Base-by-base conservation (phyloP, 1,284 basidiomycete species). In the Microbotryomycetes sp. region DNA sequence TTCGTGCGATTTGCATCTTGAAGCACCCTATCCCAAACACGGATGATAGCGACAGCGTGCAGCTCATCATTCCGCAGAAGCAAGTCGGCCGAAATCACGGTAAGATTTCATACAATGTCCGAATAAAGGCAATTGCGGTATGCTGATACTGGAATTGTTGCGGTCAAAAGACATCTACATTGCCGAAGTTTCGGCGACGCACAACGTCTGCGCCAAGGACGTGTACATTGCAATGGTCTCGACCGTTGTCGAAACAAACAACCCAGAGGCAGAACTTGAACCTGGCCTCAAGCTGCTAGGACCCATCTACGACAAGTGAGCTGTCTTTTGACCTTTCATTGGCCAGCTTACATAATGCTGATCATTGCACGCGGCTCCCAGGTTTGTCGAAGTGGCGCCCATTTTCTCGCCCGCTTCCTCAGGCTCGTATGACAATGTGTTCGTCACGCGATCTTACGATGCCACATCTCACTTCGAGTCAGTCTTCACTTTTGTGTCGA, bases 11-110 rank as follows among this genome's bases (percentile, higher is more conserved):
- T 73, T 98, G 96, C 80, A 82, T 99, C 76, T 82, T 98, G 75
- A 97, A 96, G 79, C 96, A 98, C 78, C 91, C 94, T 51, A 96
- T 99, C 69, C 96, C 96, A 56, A 92, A 90, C 66, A 98, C 96
- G 51, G 93, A 98, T 50, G 88, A 97, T 73, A 81, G 86, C 56
- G 96, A 98, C 79, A 91, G 88, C 69, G 87, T 87, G 24, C 96
- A 99, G 78, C 91, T 99, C 72, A 93, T 99, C 77, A 96, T 99
- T 70, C 96, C 96, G 30, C 96, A 98, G 79, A 97, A 97, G 77
- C 96, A 99, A 78, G 92, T 99, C 67, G 82, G 83, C 69, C 81
- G 96, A 70, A 86, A 88, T 78, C 91, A 99, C 75, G 94, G 92
- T 89, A 72, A 72, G 85, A 11, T 41, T 76, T n/a, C 45, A 21